Evolutionary conservation across 2,329 filamentous ascomycete species (phyloP).

Genomic region (Neocucurbitaria cava): DNA sequence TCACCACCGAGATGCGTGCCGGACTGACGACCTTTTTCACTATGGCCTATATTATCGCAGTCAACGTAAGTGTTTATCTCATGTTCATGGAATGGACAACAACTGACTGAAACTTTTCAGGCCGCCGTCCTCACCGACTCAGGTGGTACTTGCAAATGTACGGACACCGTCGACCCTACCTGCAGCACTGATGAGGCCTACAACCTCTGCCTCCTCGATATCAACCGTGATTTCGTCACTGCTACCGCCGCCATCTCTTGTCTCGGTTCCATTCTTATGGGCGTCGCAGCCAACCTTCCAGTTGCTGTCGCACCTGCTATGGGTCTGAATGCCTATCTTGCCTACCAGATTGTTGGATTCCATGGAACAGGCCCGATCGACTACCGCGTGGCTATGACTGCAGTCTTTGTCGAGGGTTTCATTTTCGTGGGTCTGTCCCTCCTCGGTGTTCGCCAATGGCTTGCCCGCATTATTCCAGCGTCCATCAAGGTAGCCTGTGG

Average conservation of each 20-base stretch:
- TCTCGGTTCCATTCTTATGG: conserved; percentile 80
- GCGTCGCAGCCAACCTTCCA: conserved; percentile 79
- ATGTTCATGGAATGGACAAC: neutral
- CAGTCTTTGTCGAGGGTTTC: conserved; percentile 87
- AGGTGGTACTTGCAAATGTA: conserved; percentile 79
- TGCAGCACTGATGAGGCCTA: conserved; percentile 67
- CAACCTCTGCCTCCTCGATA: conserved; percentile 64
- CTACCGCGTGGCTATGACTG: conserved; percentile 78
- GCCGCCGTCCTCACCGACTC: conserved; percentile 71
- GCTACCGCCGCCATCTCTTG: conserved; percentile 86
- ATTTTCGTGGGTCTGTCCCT: conserved; percentile 81
- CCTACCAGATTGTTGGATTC: conserved; percentile 79
- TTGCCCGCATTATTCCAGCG: conserved; percentile 68
- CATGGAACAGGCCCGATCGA: conserved; percentile 73
- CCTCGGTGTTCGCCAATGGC: conserved; percentile 75
- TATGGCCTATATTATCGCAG: conserved; percentile 67
- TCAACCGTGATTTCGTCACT: conserved; percentile 82
- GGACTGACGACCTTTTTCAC: conserved; percentile 74
- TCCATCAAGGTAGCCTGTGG: conserved; percentile 93
- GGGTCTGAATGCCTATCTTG: conserved; percentile 89
- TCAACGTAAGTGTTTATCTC: conserved; percentile 54
- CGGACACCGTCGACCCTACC: conserved; percentile 55
- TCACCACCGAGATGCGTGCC: conserved; percentile 83
- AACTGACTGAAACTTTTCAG: conserved; percentile 18
- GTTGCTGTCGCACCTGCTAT: conserved; percentile 76